Percentiles rank a stretch among this genome's conserved stretches.
Conservation (phyloP, 2,329 filamentous ascomycete genomes). For the Fusarium sp. region DNA sequence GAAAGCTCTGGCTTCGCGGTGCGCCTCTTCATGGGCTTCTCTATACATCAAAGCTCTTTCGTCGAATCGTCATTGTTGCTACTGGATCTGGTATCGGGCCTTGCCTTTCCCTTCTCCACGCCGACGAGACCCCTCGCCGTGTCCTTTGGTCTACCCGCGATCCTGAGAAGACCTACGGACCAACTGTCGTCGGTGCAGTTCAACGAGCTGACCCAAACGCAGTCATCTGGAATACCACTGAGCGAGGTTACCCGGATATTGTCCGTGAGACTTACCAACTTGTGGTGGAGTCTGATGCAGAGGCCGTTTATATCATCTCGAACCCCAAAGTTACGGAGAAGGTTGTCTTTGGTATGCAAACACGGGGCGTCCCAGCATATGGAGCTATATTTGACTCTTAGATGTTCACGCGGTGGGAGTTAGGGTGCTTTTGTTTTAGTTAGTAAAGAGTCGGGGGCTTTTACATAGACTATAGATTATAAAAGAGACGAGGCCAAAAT, state of each 20-base stretch:
- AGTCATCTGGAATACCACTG: conserved; percentile 10
- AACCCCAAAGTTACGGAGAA: conserved; percentile 19
- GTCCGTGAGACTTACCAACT: conserved; percentile 13
- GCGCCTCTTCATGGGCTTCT: conserved; percentile 6
- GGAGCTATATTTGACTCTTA: conserved; percentile 16
- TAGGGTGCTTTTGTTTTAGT: no score
- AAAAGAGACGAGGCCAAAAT: rapidly evolving
- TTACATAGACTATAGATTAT: background rate
- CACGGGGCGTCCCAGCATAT: background rate
- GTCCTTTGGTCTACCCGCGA: conserved; percentile 13
- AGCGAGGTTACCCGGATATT: conserved; percentile 10
- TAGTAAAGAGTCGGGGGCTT: background rate
- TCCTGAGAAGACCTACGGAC: conserved; percentile 9
- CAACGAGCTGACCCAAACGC: conserved; percentile 15
- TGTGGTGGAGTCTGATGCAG: conserved; percentile 8
- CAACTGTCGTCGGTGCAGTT: background rate
- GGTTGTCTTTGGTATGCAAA: conserved; percentile 15
- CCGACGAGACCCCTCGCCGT: conserved; percentile 4
- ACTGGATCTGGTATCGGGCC: conserved; percentile 15
- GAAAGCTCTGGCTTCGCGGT: conserved; percentile 12
- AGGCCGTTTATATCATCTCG: conserved; percentile 12
- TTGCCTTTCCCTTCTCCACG: background rate
- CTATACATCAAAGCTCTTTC: conserved; percentile 7
- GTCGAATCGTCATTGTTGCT: background rate
- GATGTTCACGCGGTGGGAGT: background rate